These are phyloP conservation scores for Parathielavia appendiculata DNA, from an alignment of 495 filamentous ascomycete genomes.

Conservation along the genomic window DNA sequence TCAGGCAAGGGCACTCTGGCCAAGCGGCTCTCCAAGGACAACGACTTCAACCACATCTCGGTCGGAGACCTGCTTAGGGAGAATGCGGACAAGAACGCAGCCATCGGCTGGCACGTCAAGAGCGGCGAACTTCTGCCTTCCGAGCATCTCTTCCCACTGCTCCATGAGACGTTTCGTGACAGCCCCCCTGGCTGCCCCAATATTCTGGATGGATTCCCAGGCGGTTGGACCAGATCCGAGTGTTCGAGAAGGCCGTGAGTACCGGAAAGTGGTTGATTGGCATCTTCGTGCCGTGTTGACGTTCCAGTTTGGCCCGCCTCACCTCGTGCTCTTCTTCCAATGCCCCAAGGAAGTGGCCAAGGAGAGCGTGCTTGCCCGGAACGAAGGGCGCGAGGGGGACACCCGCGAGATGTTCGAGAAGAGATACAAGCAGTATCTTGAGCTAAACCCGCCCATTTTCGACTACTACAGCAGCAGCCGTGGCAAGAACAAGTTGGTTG, in stretches of 20 bases:
- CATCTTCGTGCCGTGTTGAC: neutral
- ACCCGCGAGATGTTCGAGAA: conserved; percentile 15
- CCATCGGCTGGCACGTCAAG: conserved; percentile 22
- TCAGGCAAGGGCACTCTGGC: conserved; percentile 41
- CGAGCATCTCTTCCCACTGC: conserved; percentile 20
- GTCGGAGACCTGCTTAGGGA: conserved; percentile 37
- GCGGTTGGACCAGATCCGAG: conserved; percentile 27
- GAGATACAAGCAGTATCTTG: conserved; percentile 21
- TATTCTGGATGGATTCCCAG: conserved; percentile 40
- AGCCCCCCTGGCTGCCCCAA: neutral
- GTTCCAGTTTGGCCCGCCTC: conserved; percentile 22
- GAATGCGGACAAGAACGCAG: neutral
- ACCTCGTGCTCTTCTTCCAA: conserved; percentile 19
- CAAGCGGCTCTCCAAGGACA: conserved; percentile 8
- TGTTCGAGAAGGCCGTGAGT: conserved; percentile 31
- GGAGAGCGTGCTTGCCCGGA: conserved; percentile 19
- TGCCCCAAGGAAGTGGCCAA: conserved; percentile 17
- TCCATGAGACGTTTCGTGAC: conserved; percentile 5
- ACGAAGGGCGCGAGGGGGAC: conserved; percentile 9
- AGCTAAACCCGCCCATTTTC: conserved; percentile 23
- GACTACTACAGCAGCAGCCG: conserved; percentile 10
- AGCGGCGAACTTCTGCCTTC: conserved; percentile 27
- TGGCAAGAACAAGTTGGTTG: conserved; percentile 5
- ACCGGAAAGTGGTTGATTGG: neutral
- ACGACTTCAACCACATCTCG: conserved; percentile 37